Base-by-base conservation (phyloP, 805 yeast genomes). In the Isabelozyma gotoi region DNA sequence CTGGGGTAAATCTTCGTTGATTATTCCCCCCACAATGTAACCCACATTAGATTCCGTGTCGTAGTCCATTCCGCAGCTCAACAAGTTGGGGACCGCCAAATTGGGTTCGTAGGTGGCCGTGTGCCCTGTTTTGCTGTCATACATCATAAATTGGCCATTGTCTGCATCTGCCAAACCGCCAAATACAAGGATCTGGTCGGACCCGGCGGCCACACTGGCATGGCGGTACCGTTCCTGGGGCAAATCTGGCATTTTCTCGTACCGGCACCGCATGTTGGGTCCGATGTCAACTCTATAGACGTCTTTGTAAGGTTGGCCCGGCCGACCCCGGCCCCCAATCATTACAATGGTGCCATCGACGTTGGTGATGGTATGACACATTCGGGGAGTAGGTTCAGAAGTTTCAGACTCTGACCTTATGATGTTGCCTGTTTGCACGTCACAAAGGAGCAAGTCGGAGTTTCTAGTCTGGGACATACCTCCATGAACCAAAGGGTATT, bases 291-390 rank as follows among this genome's bases (percentile, higher is more conserved):
- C 20, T 52, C 48, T 10, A 57, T 67, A 66, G 0, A 63, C 61
- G 43, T 70, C 74, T 4, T 42, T 42, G 32, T 78, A 56, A 0
- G 69, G 63, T 7, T 60, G 57, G 2, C 76, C 73, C 0, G 96
- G 95, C 1, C 80, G 72, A 2, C 74, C 62, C 47, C 95, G 72
- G 3, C 96, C 96, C 2, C 94, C 95, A 27, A 79, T 62, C 3
- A 84, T 47, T 1, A 83, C 42, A 0, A 66, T 35, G 0, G 52
- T 56, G 11, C 57, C 50, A 2, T 45, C 51, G 1, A 77, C 32
- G 0, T 55, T 42, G 0, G 77, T 71, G 27, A 80, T 50, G 0
- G 82, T 67, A 52, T 85, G 91, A 46, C 84, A 74, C 79, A 81
- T 76, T 44, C 91, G 68, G 7, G 80, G 68, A 0, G 59, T 44